Base-by-base conservation (phyloP, 2,329 filamentous ascomycete genomes). In the Trichoderma aggressivum region DNA sequence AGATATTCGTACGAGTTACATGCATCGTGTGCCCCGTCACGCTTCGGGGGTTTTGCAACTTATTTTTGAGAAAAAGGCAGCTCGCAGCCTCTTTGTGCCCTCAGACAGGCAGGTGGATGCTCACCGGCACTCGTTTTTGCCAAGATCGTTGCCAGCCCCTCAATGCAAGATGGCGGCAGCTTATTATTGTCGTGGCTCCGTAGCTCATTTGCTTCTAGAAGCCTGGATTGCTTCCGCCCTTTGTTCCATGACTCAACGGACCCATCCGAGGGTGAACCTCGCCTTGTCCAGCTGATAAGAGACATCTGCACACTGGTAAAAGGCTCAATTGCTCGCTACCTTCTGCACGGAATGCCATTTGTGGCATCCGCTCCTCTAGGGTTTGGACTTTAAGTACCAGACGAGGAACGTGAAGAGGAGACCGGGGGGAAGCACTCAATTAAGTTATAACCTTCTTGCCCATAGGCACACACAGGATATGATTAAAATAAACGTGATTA, bases 191-290 rank as follows among this genome's bases (percentile, higher is more conserved):
- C 36, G 59, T 39, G n/a, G 61, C 26, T 43, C 43, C 18, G 6
- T 65, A 26, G 59, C 34, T 36, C 43, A 16, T 65, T 55, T 65
- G 28, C 43, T 65, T 65, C 62, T 55, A 55, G 62, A 65, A 65
- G 62, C 62, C 61, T 16, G 6, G 28, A 26, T 36, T 36, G 14
- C 43, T 30, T 2, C 28, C 26, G 16, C 61, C 24, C n/a, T 32
- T 63, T 39, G 18, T 36, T 50, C 26, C 16, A 50, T 63, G 39
- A 24, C 39, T 63, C 61, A 50, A 32, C 24, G 39, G 28, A 12
- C 24, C 61, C 39, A 63, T 50, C 14, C 16, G 24, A 47, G n/a
- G 30, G 24, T 34, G 56, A 59, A 63, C 5, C 26, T 28, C 26
- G 61, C 18, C 47, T 47, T 18, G 26, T 63, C 61, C 26, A 55